phyloP scores from a whole-genome alignment of 2,329 filamentous ascomycete species.

The Sphaerostilbella broomeana region DNA sequence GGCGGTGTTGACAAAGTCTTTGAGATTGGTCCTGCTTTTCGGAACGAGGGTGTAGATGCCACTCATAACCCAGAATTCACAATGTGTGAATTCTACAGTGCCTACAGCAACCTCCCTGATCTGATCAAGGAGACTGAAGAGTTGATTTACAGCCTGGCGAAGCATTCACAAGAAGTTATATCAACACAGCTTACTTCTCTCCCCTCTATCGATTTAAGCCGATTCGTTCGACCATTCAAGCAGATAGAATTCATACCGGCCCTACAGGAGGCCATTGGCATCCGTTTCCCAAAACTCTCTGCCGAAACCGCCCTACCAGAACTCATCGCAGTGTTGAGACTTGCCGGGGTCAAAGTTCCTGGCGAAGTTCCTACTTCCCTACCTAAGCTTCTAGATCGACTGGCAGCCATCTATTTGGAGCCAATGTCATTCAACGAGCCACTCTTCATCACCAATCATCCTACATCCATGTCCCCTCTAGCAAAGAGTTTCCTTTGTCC shows the following conservation, averaged over 20 bases:
- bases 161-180: slow-evolving; percentile 42
- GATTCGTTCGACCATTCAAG: slow-evolving; percentile 51
- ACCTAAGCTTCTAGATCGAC: slow-evolving; percentile 69
- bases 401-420: slow-evolving; percentile 73
- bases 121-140: slow-evolving; percentile 71
- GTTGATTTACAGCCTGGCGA: slow-evolving; percentile 56
- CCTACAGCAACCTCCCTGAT: slow-evolving; percentile 69
- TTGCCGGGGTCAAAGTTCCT: slow-evolving; percentile 59
- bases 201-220: slow-evolving; percentile 40
- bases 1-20: slow-evolving; percentile 85
- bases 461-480: slow-evolving; percentile 83
- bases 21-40: slow-evolving; percentile 86
- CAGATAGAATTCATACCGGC: slow-evolving; percentile 76
- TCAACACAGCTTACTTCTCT: slow-evolving; percentile 40
- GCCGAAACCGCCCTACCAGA: slow-evolving; percentile 49
- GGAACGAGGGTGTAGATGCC: slow-evolving; percentile 85
- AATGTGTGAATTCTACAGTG: slow-evolving; percentile 93
- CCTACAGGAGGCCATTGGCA: slow-evolving; percentile 61
- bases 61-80: slow-evolving; percentile 98
- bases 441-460: slow-evolving; percentile 84
- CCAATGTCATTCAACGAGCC: slow-evolving; percentile 60
- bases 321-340: slow-evolving; percentile 45
- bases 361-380: slow-evolving; percentile 55
- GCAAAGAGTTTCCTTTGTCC: slow-evolving; percentile 78
- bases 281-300: slow-evolving; percentile 58